These are phyloP conservation scores for Suillus paluster DNA, from an alignment of 768 basidiomycete species.

Conservation along the genomic window DNA sequence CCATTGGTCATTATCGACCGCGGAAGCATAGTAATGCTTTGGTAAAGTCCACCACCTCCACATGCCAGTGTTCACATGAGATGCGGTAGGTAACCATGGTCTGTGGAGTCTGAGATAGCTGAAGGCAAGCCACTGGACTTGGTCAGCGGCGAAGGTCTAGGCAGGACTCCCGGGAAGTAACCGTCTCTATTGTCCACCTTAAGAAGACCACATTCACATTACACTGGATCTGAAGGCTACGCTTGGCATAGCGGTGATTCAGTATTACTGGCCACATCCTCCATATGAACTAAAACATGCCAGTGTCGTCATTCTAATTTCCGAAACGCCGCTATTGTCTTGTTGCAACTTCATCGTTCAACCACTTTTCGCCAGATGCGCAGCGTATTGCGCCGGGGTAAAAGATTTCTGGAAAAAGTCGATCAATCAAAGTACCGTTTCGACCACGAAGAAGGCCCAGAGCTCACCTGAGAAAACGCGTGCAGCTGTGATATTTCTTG, in stretches of 20 bases:
- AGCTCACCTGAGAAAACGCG: slow-evolving; percentile 81
- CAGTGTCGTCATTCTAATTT: neutral
- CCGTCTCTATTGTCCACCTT: neutral
- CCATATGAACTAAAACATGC: slow-evolving; percentile 1
- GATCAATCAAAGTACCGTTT: neutral
- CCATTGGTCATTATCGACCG: neutral
- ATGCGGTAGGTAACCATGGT: neutral
- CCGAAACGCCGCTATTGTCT: neutral
- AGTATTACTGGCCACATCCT: neutral
- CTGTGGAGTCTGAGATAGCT: too few relatives aligned
- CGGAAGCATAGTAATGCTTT: neutral
- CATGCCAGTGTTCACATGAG: neutral
- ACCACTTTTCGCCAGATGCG: slow-evolving; percentile 41
- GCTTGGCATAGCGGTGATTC: neutral
- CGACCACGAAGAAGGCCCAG: slow-evolving; percentile 8
- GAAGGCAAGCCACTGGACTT: neutral
- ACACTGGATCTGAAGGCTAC: neutral
- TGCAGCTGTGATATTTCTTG: slow-evolving; percentile 79
- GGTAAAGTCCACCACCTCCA: neutral
- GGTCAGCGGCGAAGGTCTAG: too few relatives aligned
- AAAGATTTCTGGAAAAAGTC: slow-evolving; percentile 63
- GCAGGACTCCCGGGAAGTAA: neutral
- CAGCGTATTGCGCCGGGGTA: slow-evolving; percentile 69
- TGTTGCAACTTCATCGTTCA: slow-evolving; percentile 12
- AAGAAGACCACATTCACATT: neutral